Conservation (phyloP, 352 stramenopile genomes). For the Blastocystis sp. region DNA sequence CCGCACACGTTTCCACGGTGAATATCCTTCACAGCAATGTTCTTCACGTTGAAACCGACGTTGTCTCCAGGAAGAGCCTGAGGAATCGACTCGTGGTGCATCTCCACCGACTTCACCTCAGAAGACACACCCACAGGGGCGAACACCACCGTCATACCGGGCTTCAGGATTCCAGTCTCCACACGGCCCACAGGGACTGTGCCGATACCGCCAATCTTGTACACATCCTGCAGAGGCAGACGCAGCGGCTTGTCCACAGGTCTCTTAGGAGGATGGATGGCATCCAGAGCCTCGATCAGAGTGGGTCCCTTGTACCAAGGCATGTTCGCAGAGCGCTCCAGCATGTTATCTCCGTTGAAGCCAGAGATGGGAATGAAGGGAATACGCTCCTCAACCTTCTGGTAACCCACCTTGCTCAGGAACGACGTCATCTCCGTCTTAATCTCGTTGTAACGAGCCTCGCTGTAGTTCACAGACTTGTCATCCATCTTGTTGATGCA, state of each 20-base stretch:
- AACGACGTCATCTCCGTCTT: slow-evolving; percentile 78
- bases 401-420: slow-evolving; percentile 90
- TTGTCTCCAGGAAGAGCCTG: slow-evolving; percentile 84
- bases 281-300: slow-evolving; percentile 60
- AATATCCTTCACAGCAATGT: slow-evolving; percentile 83
- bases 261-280: slow-evolving; percentile 73
- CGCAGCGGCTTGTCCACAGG: slow-evolving; percentile 84
- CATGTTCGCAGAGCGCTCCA: slow-evolving; percentile 82
- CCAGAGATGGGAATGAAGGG: slow-evolving; percentile 88
- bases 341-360: slow-evolving; percentile 91
- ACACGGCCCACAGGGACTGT: slow-evolving; percentile 88
- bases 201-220: slow-evolving; percentile 91
- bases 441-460: slow-evolving; percentile 84
- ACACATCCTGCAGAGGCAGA: slow-evolving; percentile 86
- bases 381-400: slow-evolving; percentile 60
- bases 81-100: slow-evolving; percentile 81
- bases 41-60: slow-evolving; percentile 93
- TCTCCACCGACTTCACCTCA: slow-evolving; percentile 87
- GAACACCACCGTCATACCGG: slow-evolving; percentile 79
- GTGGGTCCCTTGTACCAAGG: slow-evolving; percentile 86
- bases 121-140: slow-evolving; percentile 75
- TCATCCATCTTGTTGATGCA: slow-evolving; percentile 97
- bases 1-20: slow-evolving; percentile 81
- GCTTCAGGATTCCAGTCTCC: slow-evolving; percentile 86
- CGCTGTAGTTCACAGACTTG: slow-evolving; percentile 77